phyloP scores from a whole-genome alignment of 441 rosid genomes.

The Croton laevigatus region DNA sequence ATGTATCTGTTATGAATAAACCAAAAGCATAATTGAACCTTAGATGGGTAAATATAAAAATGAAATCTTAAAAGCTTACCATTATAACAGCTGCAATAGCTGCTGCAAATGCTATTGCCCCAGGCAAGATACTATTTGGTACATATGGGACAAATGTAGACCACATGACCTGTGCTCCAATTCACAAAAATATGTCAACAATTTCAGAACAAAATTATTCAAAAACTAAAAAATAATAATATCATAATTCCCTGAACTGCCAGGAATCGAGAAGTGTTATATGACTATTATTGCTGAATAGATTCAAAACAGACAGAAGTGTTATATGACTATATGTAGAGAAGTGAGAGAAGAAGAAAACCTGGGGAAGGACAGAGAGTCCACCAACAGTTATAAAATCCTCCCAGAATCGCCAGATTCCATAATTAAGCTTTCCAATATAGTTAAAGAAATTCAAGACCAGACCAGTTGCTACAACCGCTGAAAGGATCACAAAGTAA shows the following conservation, averaged over 20 bases:
- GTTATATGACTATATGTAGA: too few relatives aligned
- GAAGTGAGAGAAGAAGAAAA: conserved; percentile 24
- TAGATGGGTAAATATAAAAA: conserved; percentile 40
- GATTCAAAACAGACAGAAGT: background rate
- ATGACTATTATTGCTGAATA: too few relatives aligned
- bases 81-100: conserved; percentile 63
- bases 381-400: conserved; percentile 82
- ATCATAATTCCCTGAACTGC: conserved; percentile 1
- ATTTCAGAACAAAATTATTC: background rate
- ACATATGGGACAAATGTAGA: conserved; percentile 83
- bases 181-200: background rate
- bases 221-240: background rate
- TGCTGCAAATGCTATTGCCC: conserved; percentile 47
- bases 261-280: conserved; percentile 1
- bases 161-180: conserved; percentile 74
- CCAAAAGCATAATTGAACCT: background rate
- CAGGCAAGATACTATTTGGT: conserved; percentile 67
- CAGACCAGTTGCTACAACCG: conserved; percentile 58
- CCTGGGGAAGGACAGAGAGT: conserved; percentile 81
- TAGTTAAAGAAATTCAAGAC: conserved; percentile 53
- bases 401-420: conserved; percentile 76
- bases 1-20: background rate
- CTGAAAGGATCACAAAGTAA: conserved; percentile 49
- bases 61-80: conserved; percentile 47
- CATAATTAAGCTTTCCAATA: conserved; percentile 45